Base-by-base conservation (phyloP, 2,329 filamentous ascomycete species). In the Fusarium begoniae region DNA sequence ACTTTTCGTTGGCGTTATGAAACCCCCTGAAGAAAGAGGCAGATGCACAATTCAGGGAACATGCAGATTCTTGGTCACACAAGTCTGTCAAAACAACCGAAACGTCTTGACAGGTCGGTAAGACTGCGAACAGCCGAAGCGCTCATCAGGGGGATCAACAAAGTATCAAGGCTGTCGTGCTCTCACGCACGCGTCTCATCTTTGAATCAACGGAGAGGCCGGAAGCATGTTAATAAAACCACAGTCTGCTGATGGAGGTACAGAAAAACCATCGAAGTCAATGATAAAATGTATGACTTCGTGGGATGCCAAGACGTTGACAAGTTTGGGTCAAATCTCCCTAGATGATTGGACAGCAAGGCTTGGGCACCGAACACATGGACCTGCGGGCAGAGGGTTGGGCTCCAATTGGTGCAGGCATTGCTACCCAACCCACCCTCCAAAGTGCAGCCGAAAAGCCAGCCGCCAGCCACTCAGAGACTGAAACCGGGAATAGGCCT, bases 351-450 rank as follows among this genome's bases (percentile, higher is more conserved):
- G 79, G 78, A 61, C 45, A 40, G 57, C 28, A 66, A 28, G 57
- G 43, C 58, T 79, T 72, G 71, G 76, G 76, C 79, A 76, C 69
- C 72, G 63, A 79, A 73, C 65, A 77, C 63, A 74, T 73, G 76
- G 77, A 67, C 64, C 66, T 72, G 66, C 26, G 38, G 45, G 64
- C 65, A 75, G 77, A 77, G 75, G 79, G 79, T 82, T 81, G 77
- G 81, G 81, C 81, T 75, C 73, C 78, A 80, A 83, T 79, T 80
- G 79, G 81, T 75, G 78, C 71, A 73, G 78, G 81, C 81, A 79
- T 83, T 81, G 82, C 76, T 83, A 81, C 82, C 82, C 82, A 82
- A 83, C 80, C 66, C 72, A 74, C 72, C 72, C 74, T 70, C 70
- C 63, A 65, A 63, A 66, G 63, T 43, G 44, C n/a, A 61, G 24